Conservation (phyloP, 140 eudicot genomes). For the Stevia rebaudiana region DNA sequence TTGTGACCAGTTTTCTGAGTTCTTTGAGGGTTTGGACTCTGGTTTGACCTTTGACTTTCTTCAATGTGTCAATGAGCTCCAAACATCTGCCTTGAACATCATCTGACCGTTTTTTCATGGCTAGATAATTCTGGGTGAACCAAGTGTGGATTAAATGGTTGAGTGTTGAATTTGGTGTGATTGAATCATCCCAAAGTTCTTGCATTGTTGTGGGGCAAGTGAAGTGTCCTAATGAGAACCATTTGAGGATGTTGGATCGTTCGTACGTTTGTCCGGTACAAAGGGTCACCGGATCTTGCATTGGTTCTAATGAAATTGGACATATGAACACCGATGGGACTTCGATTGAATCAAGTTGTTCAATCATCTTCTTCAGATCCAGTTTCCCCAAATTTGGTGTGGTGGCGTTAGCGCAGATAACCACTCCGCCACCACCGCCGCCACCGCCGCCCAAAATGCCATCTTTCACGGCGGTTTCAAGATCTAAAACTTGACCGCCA, state of each 20-base stretch:
- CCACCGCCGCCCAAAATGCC: slow-evolving; percentile 60
- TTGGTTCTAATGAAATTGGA: slow-evolving; percentile 78
- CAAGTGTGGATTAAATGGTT: background rate
- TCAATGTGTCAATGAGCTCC: background rate
- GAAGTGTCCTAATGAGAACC: slow-evolving; percentile 8
- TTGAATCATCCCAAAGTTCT: slow-evolving; percentile 7
- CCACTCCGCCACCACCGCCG: slow-evolving; percentile 30
- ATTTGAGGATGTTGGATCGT: background rate
- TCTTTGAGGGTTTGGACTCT: background rate
- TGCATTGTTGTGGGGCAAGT: slow-evolving; percentile 6
- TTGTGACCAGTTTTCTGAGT: background rate
- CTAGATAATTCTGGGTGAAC: background rate
- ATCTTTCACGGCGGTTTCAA: slow-evolving; percentile 63
- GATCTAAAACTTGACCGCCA: slow-evolving; percentile 59
- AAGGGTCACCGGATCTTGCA: slow-evolving; percentile 25
- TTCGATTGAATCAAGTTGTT: slow-evolving; percentile 44
- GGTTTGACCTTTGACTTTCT: slow-evolving; percentile 8
- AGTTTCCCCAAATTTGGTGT: slow-evolving; percentile 29
- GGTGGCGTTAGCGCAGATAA: background rate
- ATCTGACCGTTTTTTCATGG: slow-evolving; percentile 8
- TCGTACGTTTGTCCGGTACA: slow-evolving; percentile 6
- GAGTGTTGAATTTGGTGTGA: slow-evolving; percentile 9
- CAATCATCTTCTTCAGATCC: slow-evolving; percentile 73
- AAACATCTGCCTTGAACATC: slow-evolving; percentile 8
- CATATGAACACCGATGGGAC: slow-evolving; percentile 72